These are phyloP conservation scores for Carex littledalei DNA, from an alignment of 176 grass and related monocot genomes.

Conservation along the genomic window DNA sequence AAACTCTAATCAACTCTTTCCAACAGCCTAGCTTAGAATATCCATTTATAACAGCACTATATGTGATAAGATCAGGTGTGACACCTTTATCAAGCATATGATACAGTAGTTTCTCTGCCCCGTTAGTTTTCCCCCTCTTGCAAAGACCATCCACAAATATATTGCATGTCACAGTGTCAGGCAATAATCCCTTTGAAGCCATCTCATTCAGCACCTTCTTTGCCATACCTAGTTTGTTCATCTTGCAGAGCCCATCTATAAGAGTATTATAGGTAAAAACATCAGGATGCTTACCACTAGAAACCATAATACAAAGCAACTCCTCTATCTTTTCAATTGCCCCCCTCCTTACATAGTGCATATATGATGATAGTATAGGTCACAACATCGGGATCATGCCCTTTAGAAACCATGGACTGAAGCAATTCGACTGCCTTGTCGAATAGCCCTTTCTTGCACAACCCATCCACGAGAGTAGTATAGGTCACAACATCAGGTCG, in stretches of 20 bases:
- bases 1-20: neutral
- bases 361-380: too few relatives aligned
- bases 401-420: neutral
- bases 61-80: neutral
- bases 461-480: too few relatives aligned
- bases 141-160: neutral
- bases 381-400: neutral
- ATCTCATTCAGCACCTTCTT: neutral
- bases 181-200: neutral
- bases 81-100: neutral
- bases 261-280: too few relatives aligned
- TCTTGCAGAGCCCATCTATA: too few relatives aligned
- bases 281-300: too few relatives aligned
- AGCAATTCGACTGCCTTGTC: neutral
- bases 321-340: too few relatives aligned
- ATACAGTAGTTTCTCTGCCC: neutral
- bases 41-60: neutral
- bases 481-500: neutral
- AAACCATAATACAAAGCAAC: too few relatives aligned
- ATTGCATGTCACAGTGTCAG: neutral
- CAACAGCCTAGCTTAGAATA: neutral
- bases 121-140: neutral
- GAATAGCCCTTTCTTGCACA: neutral
- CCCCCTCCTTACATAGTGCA: too few relatives aligned
- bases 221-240: neutral